Conservation (phyloP, 2,329 filamentous ascomycete species). For the Daldinia eschscholtzii region DNA sequence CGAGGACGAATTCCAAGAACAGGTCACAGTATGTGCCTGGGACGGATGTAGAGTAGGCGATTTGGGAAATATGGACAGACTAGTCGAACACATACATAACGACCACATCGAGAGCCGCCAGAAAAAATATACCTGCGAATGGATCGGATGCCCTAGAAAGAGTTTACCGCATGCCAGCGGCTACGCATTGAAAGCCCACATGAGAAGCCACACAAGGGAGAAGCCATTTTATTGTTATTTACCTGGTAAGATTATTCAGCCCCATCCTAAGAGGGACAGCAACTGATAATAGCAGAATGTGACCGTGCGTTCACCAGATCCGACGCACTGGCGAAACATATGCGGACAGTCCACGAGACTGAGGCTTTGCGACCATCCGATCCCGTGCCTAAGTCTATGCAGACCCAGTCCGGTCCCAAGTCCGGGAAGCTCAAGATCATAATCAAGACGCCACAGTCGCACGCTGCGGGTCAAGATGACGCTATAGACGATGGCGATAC, state of each 20-base stretch:
- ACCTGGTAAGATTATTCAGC: constrained; percentile 72
- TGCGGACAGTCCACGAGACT: constrained; percentile 98
- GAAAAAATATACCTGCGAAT: constrained; percentile 99
- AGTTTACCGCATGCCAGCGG: constrained; percentile 93
- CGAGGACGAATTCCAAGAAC: constrained; percentile 81
- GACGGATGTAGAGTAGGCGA: constrained; percentile 79
- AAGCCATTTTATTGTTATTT: constrained; percentile 98
- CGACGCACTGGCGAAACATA: constrained; percentile 96
- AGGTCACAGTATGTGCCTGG: constrained; percentile 84
- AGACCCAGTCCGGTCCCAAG: constrained; percentile 59
- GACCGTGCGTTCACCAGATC: constrained; percentile 96
- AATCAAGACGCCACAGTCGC: constrained; percentile 71
- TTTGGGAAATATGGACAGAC: constrained; percentile 81
- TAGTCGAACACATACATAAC: constrained; percentile 88
- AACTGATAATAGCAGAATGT: constrained; percentile 74
- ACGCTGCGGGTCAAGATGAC: constrained; percentile 67
- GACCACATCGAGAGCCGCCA: constrained; percentile 93
- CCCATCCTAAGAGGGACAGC: neutral
- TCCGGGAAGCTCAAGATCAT: constrained; percentile 71
- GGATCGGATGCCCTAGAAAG: constrained; percentile 89
- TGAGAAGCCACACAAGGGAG: constrained; percentile 97
- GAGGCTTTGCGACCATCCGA: constrained; percentile 88
- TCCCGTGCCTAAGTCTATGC: constrained; percentile 78
- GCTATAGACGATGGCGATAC: constrained; percentile 67
- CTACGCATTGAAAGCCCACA: constrained; percentile 95